Conservation (phyloP, 768 basidiomycete species). For the Psilocybe tampanensis region DNA sequence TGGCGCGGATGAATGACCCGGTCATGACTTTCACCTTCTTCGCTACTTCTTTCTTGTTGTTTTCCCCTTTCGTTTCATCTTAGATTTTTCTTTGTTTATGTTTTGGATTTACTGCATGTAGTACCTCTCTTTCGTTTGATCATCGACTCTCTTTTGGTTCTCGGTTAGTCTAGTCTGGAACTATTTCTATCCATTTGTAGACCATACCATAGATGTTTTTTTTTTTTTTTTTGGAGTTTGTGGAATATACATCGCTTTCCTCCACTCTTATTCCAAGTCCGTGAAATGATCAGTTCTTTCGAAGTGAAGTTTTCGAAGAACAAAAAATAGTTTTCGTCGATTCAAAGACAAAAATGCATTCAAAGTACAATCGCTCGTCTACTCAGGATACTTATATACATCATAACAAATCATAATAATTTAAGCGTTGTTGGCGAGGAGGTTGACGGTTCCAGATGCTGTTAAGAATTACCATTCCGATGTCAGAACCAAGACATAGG, state of each 20-base stretch:
- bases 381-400: no score
- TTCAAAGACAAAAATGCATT: no score
- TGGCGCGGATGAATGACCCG: slow-evolving; percentile 19
- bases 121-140: neutral
- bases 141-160: neutral
- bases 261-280: no score
- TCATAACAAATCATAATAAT: neutral
- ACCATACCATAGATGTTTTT: neutral
- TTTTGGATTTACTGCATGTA: neutral
- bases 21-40: neutral
- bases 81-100: neutral
- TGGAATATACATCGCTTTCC: no score
- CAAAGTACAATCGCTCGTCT: neutral
- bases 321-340: no score
- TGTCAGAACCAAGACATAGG: no score
- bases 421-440: slow-evolving; percentile 26
- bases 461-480: neutral
- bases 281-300: no score
- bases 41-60: neutral
- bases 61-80: neutral
- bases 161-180: slow-evolving; percentile 4
- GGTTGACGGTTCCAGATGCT: slow-evolving; percentile 30
- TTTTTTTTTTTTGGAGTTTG: no score
- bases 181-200: neutral
- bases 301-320: no score